Evolutionary conservation across 768 basidiomycete genomes (phyloP).

Genomic region (Hygrophorus russula): DNA sequence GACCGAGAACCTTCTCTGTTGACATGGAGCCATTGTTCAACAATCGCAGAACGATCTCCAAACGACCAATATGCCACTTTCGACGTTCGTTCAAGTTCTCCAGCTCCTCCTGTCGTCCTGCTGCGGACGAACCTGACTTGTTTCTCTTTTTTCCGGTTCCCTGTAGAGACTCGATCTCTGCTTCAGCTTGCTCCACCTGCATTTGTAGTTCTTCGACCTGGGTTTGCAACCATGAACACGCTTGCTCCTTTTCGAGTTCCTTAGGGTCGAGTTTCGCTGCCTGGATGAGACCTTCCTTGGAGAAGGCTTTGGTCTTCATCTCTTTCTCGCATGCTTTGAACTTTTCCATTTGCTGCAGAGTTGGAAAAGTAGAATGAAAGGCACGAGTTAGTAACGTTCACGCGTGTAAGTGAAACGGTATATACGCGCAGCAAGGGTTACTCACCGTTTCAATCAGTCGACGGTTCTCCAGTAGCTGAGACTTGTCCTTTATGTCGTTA

Average conservation of each 20-base stretch:
- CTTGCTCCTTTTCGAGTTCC: slow-evolving; percentile 92
- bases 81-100: slow-evolving; percentile 87
- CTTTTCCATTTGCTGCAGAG: slow-evolving; percentile 96
- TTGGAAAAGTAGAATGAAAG: slow-evolving; percentile 13
- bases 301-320: slow-evolving; percentile 99
- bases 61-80: slow-evolving; percentile 87
- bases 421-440: slow-evolving; percentile 13
- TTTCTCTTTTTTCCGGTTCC: slow-evolving; percentile 78
- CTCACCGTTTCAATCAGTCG: slow-evolving; percentile 94
- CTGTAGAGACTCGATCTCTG: slow-evolving; percentile 83
- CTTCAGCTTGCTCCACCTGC: slow-evolving; percentile 91
- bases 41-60: slow-evolving; percentile 88
- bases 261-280: slow-evolving; percentile 93
- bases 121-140: slow-evolving; percentile 50
- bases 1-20: slow-evolving; percentile 64
- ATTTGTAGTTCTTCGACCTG: slow-evolving; percentile 88
- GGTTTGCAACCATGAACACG: slow-evolving; percentile 74
- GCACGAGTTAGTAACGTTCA: slow-evolving; percentile 3
- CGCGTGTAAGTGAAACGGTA: background rate
- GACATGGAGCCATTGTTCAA: slow-evolving; percentile 88
- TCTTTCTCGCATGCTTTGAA: slow-evolving; percentile 99
- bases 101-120: slow-evolving; percentile 71
- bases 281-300: slow-evolving; percentile 94
- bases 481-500: slow-evolving; percentile 99
- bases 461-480: slow-evolving; percentile 81